Base-by-base conservation (phyloP, 2,329 filamentous ascomycete species). In the Emericellopsis cladophorae region DNA sequence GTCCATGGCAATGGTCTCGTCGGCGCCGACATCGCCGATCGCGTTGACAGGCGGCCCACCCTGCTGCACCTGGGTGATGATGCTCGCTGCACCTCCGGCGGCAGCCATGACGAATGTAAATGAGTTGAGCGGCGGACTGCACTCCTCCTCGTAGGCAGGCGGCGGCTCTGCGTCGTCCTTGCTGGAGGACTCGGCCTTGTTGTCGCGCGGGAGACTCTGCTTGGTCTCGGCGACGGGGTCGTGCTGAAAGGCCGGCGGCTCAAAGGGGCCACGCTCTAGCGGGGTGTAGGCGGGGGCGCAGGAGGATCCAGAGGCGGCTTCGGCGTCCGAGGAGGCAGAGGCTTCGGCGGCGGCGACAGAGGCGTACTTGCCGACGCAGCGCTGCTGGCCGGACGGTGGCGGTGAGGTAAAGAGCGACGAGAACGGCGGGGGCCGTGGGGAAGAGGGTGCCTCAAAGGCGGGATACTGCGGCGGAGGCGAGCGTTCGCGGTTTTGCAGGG, bases 31-130 rank as follows among this genome's bases (percentile, higher is more conserved):
- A 79, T 86, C 80, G 76, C 85, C 87, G 45, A 96, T 72, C 42
- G 86, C 84, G 62, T 92, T 94, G 52, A 95, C 79, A 31, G 89
- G 84, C 53, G 88, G 84, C 39, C 84, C 89, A 49, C 84, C 84
- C 65, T 98, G 92, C 60, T 94, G 89, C 53, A 98, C 92, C 69
- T 98, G 92, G 65, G 92, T 98, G 67, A 98, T 94, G 59, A 98
- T 95, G 76, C 92, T 96, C 69, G 89, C 83, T 53, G 89, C 85
- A 68, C 89, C 90, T 72, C 90, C 90, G 66, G 90, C 89, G 61
- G 88, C 85, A 66, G 92, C 89, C 92, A 98, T 98, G 60, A 95
- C 78, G 76, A 93, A 98, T 53, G 84, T 81, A 58, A 98, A 98
- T 43, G 87, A 86, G 45, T 84, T 76, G 60, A 98, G 79, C 47